Conservation (phyloP, 2,329 filamentous ascomycete genomes). For the Orbilia blumenaviensis region DNA sequence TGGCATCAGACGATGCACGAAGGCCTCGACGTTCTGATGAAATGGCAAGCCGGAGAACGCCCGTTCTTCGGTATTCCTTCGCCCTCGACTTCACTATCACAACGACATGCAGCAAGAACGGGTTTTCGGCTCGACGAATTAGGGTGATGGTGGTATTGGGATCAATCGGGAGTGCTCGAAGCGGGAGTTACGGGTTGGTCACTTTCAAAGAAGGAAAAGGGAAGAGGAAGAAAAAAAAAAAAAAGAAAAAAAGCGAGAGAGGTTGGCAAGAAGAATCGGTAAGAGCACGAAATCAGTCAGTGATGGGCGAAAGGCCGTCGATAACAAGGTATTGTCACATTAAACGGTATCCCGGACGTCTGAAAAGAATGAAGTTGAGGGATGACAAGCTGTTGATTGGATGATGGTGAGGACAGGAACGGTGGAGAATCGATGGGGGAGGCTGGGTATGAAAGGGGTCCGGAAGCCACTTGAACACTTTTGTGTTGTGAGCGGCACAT, state of each 20-base stretch:
- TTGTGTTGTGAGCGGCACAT: neutral
- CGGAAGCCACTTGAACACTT: neutral
- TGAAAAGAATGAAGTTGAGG: neutral
- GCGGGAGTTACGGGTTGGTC: constrained; percentile 1
- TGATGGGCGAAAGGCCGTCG: neutral
- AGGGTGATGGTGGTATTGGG: neutral
- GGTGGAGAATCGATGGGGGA: neutral
- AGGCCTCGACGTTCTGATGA: neutral
- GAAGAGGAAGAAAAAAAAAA: neutral
- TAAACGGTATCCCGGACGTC: neutral
- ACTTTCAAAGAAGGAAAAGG: neutral
- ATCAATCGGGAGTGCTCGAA: constrained; percentile 18
- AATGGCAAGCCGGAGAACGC: neutral
- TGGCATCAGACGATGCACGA: constrained; percentile 26
- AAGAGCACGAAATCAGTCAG: too few relatives aligned
- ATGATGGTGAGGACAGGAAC: neutral
- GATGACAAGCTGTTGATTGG: constrained; percentile 2
- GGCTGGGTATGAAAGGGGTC: constrained; percentile 9
- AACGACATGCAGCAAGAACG: neutral
- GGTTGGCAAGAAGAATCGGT: too few relatives aligned
- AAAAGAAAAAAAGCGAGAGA: neutral
- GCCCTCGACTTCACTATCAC: constrained; percentile 9
- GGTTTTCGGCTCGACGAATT: neutral
- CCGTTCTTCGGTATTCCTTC: neutral
- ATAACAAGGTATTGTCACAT: neutral